Conservation (phyloP, 257 asterid genomes). For the Parsonsia alboflavescens region DNA sequence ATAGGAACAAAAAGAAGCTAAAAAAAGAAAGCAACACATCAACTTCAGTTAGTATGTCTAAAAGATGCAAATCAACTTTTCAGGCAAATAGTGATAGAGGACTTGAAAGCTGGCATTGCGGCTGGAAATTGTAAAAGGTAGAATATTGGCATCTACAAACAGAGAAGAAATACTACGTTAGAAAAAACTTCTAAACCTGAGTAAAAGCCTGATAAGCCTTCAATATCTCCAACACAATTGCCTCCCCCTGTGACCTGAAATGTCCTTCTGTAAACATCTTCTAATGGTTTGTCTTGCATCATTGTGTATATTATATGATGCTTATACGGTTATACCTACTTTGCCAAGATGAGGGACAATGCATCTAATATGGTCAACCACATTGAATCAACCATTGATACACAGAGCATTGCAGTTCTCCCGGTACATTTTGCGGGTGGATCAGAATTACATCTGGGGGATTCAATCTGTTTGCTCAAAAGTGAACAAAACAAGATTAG, state of each 20-base stretch:
- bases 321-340: slow-evolving; percentile 38
- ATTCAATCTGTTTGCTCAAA: slow-evolving; percentile 69
- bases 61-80: background rate
- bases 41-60: background rate
- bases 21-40: background rate
- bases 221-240: slow-evolving; percentile 90
- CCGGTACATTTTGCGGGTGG: slow-evolving; percentile 59
- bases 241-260: slow-evolving; percentile 97
- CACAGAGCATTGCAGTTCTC: slow-evolving; percentile 69
- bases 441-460: slow-evolving; percentile 80
- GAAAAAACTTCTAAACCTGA: slow-evolving; percentile 46
- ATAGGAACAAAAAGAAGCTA: background rate
- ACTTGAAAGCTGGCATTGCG: background rate
- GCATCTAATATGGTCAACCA: slow-evolving; percentile 97
- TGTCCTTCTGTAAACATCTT: slow-evolving; percentile 21
- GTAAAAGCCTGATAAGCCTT: slow-evolving; percentile 99
- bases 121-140: background rate
- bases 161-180: slow-evolving; percentile 11
- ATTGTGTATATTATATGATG: slow-evolving; percentile 18
- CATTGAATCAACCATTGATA: slow-evolving; percentile 82
- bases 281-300: slow-evolving; percentile 5
- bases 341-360: slow-evolving; percentile 76
- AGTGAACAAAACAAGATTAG: slow-evolving; percentile 27
- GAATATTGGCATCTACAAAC: slow-evolving; percentile 3
- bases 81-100: background rate